These are phyloP conservation scores for Penicillium olsonii DNA, from an alignment of 2,329 filamentous ascomycete species.

Conservation along the genomic window DNA sequence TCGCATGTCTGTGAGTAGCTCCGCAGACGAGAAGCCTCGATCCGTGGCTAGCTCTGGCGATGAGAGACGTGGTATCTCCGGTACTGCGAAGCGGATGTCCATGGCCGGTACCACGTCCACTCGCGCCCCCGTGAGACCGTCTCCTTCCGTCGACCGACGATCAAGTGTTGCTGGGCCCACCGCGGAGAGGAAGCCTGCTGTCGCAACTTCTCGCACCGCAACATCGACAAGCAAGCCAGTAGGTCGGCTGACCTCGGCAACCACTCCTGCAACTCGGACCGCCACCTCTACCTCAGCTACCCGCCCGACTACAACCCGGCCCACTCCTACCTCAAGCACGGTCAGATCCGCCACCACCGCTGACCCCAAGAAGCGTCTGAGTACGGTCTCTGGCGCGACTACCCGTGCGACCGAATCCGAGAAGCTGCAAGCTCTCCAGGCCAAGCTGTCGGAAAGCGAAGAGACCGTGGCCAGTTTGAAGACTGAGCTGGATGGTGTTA, in stretches of 20 bases:
- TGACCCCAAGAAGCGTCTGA: slow-evolving; percentile 40
- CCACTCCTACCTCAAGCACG: slow-evolving; percentile 26
- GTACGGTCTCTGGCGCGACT: slow-evolving; percentile 33
- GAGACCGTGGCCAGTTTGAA: slow-evolving; percentile 35
- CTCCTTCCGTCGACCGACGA: slow-evolving; percentile 40
- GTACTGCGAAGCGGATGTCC: slow-evolving; percentile 48
- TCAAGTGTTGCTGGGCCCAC: slow-evolving; percentile 40
- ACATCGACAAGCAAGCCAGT: slow-evolving; percentile 27
- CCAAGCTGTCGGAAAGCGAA: slow-evolving; percentile 40
- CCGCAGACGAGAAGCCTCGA: slow-evolving; percentile 45
- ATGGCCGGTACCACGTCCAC: slow-evolving; percentile 41
- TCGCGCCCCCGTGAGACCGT: slow-evolving; percentile 34
- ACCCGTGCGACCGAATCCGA: slow-evolving; percentile 31
- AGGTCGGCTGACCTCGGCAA: slow-evolving; percentile 25
- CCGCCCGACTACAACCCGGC: slow-evolving; percentile 20
- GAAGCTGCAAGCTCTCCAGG: slow-evolving; percentile 38
- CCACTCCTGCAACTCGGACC: slow-evolving; percentile 28
- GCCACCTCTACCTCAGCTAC: slow-evolving; percentile 25
- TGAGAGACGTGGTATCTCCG: slow-evolving; percentile 46
- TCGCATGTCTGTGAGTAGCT: slow-evolving; percentile 46
- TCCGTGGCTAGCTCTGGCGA: slow-evolving; percentile 48
- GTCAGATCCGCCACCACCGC: slow-evolving; percentile 22
- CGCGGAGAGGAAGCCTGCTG: slow-evolving; percentile 33
- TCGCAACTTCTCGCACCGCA: slow-evolving; percentile 23
- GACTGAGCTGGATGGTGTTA: slow-evolving; percentile 36